Conservation (phyloP, 805 yeast species). For the Wickerhamiella cacticola region DNA sequence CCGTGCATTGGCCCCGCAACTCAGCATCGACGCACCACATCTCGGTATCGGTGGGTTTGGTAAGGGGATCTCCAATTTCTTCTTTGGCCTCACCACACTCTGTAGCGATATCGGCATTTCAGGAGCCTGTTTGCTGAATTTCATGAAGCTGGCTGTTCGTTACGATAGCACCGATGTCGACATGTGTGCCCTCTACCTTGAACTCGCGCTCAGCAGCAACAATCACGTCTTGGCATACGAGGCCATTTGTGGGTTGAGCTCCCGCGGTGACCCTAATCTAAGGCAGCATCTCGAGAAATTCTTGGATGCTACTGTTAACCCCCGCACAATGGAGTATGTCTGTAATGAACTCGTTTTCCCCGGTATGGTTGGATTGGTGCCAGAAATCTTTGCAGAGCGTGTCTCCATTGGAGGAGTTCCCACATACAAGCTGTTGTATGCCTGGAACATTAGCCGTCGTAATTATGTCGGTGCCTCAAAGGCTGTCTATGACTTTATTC, state of each 20-base stretch:
- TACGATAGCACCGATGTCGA: slow-evolving; percentile 10
- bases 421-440: slow-evolving; percentile 39
- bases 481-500: slow-evolving; percentile 19
- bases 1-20: background rate
- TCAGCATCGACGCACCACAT: background rate
- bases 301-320: slow-evolving; percentile 22
- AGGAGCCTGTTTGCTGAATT: slow-evolving; percentile 28
- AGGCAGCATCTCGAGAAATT: slow-evolving; percentile 17
- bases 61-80: background rate
- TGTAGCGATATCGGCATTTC: slow-evolving; percentile 1
- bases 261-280: slow-evolving; percentile 11
- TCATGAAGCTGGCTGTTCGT: slow-evolving; percentile 25
- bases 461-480: slow-evolving; percentile 30
- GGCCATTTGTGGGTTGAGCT: slow-evolving; percentile 25
- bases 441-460: slow-evolving; percentile 40
- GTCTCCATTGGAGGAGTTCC: slow-evolving; percentile 30
- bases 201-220: slow-evolving; percentile 24
- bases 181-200: slow-evolving; percentile 13
- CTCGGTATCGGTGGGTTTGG: slow-evolving; percentile 3
- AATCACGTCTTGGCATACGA: slow-evolving; percentile 25
- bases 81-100: background rate
- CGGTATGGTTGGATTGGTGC: slow-evolving; percentile 35
- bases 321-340: slow-evolving; percentile 33
- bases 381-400: slow-evolving; percentile 30
- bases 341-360: slow-evolving; percentile 34